Base-by-base conservation (phyloP, 2,329 filamentous ascomycete genomes). In the Neonectria neomacrospora region DNA sequence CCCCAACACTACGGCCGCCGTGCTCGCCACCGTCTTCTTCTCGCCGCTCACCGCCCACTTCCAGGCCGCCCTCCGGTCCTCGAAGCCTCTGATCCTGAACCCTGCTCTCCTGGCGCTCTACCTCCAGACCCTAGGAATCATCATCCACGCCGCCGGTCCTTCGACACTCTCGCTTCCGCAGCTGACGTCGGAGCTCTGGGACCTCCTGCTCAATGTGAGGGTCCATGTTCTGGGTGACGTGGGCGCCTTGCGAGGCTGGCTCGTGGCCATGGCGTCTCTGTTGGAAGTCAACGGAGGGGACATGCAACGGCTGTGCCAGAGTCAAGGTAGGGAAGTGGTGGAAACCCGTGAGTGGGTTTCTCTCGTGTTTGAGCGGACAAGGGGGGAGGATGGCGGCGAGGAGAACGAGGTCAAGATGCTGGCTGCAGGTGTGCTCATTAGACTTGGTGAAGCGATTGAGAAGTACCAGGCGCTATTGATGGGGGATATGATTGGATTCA, bases 261-360 rank as follows among this genome's bases (percentile, higher is more conserved):
- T 98, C 1, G 91, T 97, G 61, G 88, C 90, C 2, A 86, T 97
- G 63, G 82, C 97, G 53, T 91, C 92, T 7, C 76, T 97, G 55
- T 79, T 99, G 14, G 93, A 97, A 73, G 85, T 97, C 39, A 97
- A 97, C 64, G 89, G 86, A 34, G 86, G 88, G 52, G 88, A 93
- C 64, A 87, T 91, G 80, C 82, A 89, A 69, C 83, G 88, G 2
- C 77, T 99, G 3, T 95, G 93, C 52, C 88, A 89, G 63, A 87
- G 90, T 61, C 88, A 93, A 71, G 90, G 91, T 1, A 87, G 88
- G 59, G 89, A 95, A 76, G 81, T 98, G 22, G 84, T 97, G 54
- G 95, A 98, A 83, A 91, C 93, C 63, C 88, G 92, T 71, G 91
- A 93, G 73, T 99, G 96, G 96, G 91, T 92, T 1, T 85, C 88